Percentiles rank a stretch among this genome's conserved stretches.
Evolutionary conservation across 495 filamentous ascomycete genomes (phyloP).

Genomic region (Lasiosphaeria miniovina): DNA sequence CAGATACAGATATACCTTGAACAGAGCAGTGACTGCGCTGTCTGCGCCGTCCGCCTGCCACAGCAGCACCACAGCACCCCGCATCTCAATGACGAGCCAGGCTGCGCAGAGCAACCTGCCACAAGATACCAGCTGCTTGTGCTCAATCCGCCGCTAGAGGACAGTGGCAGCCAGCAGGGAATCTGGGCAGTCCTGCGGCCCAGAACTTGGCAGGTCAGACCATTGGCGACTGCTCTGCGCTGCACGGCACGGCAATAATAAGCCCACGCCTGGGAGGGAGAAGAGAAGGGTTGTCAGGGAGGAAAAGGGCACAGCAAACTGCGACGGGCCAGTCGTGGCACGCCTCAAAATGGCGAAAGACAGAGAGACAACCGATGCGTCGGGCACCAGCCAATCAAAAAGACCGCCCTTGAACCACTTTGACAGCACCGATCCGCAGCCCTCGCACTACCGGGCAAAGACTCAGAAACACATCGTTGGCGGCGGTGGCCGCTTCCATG

Average conservation of each 20-base stretch:
- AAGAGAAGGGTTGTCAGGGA: slow-evolving; percentile 4
- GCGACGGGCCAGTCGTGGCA: slow-evolving; percentile 4
- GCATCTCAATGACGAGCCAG: slow-evolving; percentile 5
- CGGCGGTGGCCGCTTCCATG: slow-evolving; percentile 40
- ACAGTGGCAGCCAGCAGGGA: background rate
- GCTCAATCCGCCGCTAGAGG: background rate
- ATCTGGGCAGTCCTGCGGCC: background rate
- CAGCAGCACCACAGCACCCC: background rate
- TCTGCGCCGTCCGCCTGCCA: slow-evolving; percentile 2
- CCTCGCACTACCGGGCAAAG: slow-evolving; percentile 36
- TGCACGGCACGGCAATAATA: slow-evolving; percentile 1
- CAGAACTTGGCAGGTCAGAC: slow-evolving; percentile 1
- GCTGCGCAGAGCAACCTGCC: background rate
- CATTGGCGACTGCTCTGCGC: background rate
- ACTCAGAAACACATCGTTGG: slow-evolving; percentile 46
- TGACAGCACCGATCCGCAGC: slow-evolving; percentile 32
- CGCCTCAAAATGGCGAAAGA: slow-evolving; percentile 27
- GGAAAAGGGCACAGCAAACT: slow-evolving; percentile 12
- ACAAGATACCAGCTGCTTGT: background rate
- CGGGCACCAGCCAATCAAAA: slow-evolving; percentile 49
- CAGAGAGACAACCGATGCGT: slow-evolving; percentile 27
- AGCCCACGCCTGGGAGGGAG: slow-evolving; percentile 3
- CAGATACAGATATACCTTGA: background rate
- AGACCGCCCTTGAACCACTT: slow-evolving; percentile 34
- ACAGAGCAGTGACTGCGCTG: slow-evolving; percentile 4